These are phyloP conservation scores for Cryoendolithus antarcticus DNA, from an alignment of 2,329 filamentous ascomycete species.

Conservation along the genomic window DNA sequence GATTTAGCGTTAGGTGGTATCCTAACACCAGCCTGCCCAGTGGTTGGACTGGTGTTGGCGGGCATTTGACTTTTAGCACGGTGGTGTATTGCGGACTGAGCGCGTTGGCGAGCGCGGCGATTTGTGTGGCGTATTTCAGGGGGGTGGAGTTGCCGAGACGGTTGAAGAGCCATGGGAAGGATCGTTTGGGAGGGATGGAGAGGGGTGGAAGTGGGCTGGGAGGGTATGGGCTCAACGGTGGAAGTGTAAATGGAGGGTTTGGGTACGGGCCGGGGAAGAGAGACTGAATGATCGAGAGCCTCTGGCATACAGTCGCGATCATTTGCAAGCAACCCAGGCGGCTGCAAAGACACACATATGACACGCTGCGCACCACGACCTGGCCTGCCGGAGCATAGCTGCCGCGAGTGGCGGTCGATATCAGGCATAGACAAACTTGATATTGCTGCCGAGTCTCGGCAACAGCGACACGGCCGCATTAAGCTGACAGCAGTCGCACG, in stretches of 20 bases:
- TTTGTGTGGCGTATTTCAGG: constrained; percentile 43
- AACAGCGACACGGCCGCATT: no score
- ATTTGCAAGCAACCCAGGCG: no score
- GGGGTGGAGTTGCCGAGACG: constrained; percentile 40
- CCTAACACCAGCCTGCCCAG: constrained; percentile 57
- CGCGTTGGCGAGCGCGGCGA: constrained; percentile 35
- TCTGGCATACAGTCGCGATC: no score
- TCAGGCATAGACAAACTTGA: no score
- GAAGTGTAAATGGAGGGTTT: constrained; percentile 25
- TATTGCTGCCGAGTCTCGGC: no score
- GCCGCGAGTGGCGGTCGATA: no score
- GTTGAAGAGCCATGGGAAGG: constrained; percentile 45
- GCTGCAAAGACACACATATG: no score
- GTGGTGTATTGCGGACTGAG: constrained; percentile 37
- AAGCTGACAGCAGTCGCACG: no score
- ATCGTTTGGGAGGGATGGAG: constrained; percentile 32
- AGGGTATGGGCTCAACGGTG: constrained; percentile 24
- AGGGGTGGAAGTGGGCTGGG: constrained; percentile 25
- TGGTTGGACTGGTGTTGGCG: constrained; percentile 39
- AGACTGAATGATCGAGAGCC: constrained; percentile 20
- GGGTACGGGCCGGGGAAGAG: constrained; percentile 33
- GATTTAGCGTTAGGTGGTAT: constrained; percentile 79
- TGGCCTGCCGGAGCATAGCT: no score
- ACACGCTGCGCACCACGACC: no score
- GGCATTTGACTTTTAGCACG: constrained; percentile 38